Conservation (phyloP, 2,329 filamentous ascomycete species). For the Penicillium sclerotiorum region DNA sequence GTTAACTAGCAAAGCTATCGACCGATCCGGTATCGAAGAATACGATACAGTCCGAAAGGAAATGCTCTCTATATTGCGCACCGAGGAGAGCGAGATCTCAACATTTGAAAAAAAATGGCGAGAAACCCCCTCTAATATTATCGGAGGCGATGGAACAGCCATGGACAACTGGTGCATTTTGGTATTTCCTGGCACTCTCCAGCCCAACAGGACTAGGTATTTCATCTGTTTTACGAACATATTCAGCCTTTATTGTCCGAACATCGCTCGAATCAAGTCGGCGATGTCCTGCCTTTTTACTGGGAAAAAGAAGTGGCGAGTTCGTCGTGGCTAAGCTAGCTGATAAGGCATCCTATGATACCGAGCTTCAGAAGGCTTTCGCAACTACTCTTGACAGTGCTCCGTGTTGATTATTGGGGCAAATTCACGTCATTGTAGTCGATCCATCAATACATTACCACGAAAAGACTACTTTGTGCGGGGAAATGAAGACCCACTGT, state of each 20-base stretch:
- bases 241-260: not conserved
- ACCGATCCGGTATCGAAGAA: not conserved
- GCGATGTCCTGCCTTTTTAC: not conserved
- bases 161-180: not conserved
- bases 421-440: too few species aligned
- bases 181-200: not conserved
- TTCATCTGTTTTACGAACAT: not conserved
- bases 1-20: conserved; percentile 25
- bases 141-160: not conserved
- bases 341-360: conserved; percentile 1
- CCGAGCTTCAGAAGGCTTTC: not conserved
- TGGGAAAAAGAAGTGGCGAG: not conserved
- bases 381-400: too few species aligned
- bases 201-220: not conserved
- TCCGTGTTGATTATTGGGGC: too few species aligned
- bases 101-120: not conserved
- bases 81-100: not conserved
- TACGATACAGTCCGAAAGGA: not conserved
- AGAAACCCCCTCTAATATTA: not conserved
- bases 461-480: too few species aligned
- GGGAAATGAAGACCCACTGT: too few species aligned
- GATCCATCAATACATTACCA: too few species aligned
- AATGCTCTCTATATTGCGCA: not conserved
- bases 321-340: not conserved
- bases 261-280: not conserved